These are phyloP conservation scores for Aspergillus biplanus DNA, from an alignment of 495 filamentous ascomycete species.

Conservation along the genomic window DNA sequence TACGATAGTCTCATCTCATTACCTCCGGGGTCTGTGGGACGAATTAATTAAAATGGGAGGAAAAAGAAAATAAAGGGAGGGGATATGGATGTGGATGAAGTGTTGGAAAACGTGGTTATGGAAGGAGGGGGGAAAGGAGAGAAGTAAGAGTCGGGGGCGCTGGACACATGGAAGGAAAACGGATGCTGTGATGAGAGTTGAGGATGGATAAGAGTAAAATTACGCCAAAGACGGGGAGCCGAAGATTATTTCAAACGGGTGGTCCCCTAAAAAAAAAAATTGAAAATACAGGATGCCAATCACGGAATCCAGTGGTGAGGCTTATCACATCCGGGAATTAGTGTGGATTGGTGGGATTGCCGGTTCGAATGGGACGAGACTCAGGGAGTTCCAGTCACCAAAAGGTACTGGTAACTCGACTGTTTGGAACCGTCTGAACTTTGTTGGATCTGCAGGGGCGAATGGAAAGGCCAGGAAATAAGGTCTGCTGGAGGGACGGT, in stretches of 20 bases:
- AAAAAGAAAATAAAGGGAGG: constrained; percentile 1
- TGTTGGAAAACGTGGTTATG: constrained; percentile 1
- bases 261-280: constrained; percentile 9
- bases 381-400: no score
- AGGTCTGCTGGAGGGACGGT: background rate
- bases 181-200: background rate
- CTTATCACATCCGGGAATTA: constrained; percentile 4
- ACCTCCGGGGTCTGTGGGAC: constrained; percentile 21
- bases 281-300: background rate
- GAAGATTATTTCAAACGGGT: constrained; percentile 2
- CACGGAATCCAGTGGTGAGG: constrained; percentile 2
- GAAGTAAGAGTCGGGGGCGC: constrained; percentile 7
- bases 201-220: constrained; percentile 6
- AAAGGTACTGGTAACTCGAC: no score
- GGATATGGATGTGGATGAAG: constrained; percentile 1
- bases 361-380: background rate
- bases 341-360: background rate
- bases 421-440: no score
- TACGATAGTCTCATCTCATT: constrained; percentile 51
- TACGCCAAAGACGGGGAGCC: background rate
- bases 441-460: constrained; percentile 5
- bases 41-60: constrained; percentile 6
- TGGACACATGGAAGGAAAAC: background rate
- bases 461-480: constrained; percentile 1
- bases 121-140: constrained; percentile 16